Conservation (phyloP, 331 rosid species). For the Quercus tomentella region DNA sequence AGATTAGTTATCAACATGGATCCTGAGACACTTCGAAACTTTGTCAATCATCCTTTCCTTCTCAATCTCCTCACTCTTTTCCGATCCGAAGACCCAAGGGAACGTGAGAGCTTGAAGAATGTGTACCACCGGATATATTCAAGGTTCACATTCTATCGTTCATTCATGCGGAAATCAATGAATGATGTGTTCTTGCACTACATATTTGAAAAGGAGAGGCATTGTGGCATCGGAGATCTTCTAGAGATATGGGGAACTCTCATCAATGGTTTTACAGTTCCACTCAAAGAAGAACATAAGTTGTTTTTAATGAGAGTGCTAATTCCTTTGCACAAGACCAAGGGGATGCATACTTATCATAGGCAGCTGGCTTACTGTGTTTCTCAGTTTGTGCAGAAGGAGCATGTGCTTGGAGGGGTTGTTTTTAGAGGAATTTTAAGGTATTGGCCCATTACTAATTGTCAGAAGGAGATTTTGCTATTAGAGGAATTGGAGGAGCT, state of each 20-base stretch:
- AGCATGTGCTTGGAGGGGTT: conserved; percentile 79
- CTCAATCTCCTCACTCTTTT: conserved; percentile 51
- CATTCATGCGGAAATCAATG: conserved; percentile 79
- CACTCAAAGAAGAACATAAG: conserved; percentile 86
- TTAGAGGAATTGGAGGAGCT: conserved; percentile 83
- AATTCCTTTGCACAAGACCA: conserved; percentile 75
- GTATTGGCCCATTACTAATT: conserved; percentile 81
- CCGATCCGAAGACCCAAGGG: conserved; percentile 77
- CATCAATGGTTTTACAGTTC: conserved; percentile 79
- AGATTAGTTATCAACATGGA: conserved; percentile 45
- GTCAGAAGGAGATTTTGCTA: conserved; percentile 70
- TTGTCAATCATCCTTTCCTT: conserved; percentile 45
- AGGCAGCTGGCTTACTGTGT: conserved; percentile 78
- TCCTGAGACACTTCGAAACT: conserved; percentile 26
- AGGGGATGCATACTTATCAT: conserved; percentile 63
- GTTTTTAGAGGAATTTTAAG: conserved; percentile 70
- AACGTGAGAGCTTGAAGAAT: conserved; percentile 69
- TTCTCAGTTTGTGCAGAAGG: conserved; percentile 84
- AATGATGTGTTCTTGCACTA: conserved; percentile 56
- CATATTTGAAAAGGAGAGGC: conserved; percentile 60
- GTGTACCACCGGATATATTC: conserved; percentile 64
- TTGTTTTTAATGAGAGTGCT: conserved; percentile 78
- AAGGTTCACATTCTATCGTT: conserved; percentile 45
- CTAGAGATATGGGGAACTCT: conserved; percentile 95
- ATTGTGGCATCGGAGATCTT: conserved; percentile 69